Conservation (phyloP, 2,329 filamentous ascomycete species). For the Pezizomycotina sp. region DNA sequence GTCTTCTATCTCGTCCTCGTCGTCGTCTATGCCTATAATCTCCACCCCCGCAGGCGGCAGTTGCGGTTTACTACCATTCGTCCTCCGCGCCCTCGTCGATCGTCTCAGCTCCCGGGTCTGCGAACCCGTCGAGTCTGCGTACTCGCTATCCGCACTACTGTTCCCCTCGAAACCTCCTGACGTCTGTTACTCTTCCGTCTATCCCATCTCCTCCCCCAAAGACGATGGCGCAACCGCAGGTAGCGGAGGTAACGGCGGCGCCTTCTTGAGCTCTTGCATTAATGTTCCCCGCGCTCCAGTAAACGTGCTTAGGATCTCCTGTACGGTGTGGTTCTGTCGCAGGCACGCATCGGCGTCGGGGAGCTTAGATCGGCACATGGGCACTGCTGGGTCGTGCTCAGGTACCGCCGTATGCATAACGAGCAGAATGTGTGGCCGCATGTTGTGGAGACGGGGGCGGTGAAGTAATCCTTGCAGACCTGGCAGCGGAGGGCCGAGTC, state of each 20-base stretch:
- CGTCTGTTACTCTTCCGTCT: background rate
- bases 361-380: too few relatives aligned
- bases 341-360: too few relatives aligned
- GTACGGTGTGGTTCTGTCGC: slow-evolving; percentile 65
- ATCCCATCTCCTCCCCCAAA: slow-evolving; percentile 3
- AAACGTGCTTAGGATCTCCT: slow-evolving; percentile 73
- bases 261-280: slow-evolving; percentile 18
- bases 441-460: slow-evolving; percentile 83
- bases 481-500: slow-evolving; percentile 83
- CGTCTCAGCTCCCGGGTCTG: slow-evolving; percentile 3
- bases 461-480: slow-evolving; percentile 95
- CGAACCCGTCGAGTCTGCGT: slow-evolving; percentile 5
- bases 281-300: slow-evolving; percentile 26
- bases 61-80: slow-evolving; percentile 12
- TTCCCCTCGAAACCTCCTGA: background rate
- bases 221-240: slow-evolving; percentile 12
- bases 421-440: slow-evolving; percentile 97
- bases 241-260: too few relatives aligned
- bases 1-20: background rate
- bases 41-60: background rate
- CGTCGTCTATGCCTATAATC: too few relatives aligned
- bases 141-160: background rate
- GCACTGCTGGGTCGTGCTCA: slow-evolving; percentile 71
- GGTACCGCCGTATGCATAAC: slow-evolving; percentile 73
- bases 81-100: background rate